Percentiles rank a stretch among this genome's conserved stretches.
phyloP scores from a whole-genome alignment of 106 monocot genomes.

The Dendrobium nobile region DNA sequence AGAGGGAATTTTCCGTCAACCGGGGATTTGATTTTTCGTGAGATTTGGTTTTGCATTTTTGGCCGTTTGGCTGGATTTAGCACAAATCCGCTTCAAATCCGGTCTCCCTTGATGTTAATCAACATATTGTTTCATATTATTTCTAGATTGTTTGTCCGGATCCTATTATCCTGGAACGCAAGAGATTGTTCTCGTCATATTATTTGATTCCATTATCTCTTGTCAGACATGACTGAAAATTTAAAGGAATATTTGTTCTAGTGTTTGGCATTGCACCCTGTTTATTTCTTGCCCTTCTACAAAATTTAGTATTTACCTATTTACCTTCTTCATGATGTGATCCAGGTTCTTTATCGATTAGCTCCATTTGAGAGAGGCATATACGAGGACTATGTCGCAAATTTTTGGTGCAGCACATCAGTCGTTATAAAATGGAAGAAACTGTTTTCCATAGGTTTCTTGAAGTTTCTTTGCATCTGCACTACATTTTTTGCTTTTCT shows the following conservation, averaged over 20 bases:
- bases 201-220: neutral
- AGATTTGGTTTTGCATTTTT: no score
- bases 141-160: neutral
- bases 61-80: no score
- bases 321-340: neutral
- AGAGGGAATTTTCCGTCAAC: no score
- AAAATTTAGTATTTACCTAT: neutral
- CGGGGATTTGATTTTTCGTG: no score
- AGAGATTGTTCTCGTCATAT: neutral
- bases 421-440: constrained; percentile 89
- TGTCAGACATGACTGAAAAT: neutral
- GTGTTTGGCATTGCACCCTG: neutral
- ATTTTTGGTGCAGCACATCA: constrained; percentile 95
- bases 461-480: constrained; percentile 58
- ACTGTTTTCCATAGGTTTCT: constrained; percentile 37
- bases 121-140: neutral
- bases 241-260: neutral
- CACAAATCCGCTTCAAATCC: no score
- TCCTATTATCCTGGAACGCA: neutral
- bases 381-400: constrained; percentile 97
- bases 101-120: neutral
- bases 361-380: constrained; percentile 98
- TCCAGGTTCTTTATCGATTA: constrained; percentile 80
- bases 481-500: constrained; percentile 48
- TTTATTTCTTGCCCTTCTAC: neutral